These are phyloP conservation scores for Blastomyces parvus DNA, from an alignment of 2,329 filamentous ascomycete species.

Conservation along the genomic window DNA sequence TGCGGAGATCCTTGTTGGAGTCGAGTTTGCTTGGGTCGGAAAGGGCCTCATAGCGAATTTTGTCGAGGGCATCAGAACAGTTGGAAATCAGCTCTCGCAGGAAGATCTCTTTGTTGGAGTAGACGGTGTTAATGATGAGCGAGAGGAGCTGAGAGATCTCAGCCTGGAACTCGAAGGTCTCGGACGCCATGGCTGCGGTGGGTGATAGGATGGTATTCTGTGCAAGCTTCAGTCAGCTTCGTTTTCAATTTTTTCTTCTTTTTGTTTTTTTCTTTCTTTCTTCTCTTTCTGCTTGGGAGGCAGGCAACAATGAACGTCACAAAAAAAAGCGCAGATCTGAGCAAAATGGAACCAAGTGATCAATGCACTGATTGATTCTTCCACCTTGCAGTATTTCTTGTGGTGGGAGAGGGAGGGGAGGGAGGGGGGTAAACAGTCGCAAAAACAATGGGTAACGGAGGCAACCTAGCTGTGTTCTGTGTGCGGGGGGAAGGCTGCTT, in stretches of 20 bases:
- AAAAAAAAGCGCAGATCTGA: neutral
- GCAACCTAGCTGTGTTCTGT: conserved; percentile 1
- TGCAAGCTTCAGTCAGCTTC: neutral
- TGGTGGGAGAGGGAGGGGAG: conserved; percentile 13
- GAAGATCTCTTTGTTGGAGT: conserved; percentile 99
- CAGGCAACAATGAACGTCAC: neutral
- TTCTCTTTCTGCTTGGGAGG: neutral
- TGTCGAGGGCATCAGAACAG: conserved; percentile 97
- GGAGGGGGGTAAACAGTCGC: conserved; percentile 8
- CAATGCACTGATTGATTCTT: neutral
- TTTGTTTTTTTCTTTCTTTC: neutral
- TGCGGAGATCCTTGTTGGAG: conserved; percentile 91
- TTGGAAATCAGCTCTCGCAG: conserved; percentile 97
- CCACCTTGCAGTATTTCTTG: conserved; percentile 64
- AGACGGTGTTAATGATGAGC: conserved; percentile 99
- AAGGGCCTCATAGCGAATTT: conserved; percentile 97
- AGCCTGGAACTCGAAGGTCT: conserved; percentile 99
- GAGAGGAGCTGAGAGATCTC: conserved; percentile 99
- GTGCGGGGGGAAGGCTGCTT: conserved; percentile 3
- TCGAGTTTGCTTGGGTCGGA: conserved; percentile 97
- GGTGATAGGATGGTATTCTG: conserved; percentile 23
- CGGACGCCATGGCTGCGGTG: conserved; percentile 63
- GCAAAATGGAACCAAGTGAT: neutral
- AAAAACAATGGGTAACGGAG: neutral
- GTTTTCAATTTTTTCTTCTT: neutral